A percentile compares a stretch with the other conserved stretches of the same genome.
phyloP scores from a whole-genome alignment of 768 basidiomycete genomes.

The Phanerochaete carnosa region DNA sequence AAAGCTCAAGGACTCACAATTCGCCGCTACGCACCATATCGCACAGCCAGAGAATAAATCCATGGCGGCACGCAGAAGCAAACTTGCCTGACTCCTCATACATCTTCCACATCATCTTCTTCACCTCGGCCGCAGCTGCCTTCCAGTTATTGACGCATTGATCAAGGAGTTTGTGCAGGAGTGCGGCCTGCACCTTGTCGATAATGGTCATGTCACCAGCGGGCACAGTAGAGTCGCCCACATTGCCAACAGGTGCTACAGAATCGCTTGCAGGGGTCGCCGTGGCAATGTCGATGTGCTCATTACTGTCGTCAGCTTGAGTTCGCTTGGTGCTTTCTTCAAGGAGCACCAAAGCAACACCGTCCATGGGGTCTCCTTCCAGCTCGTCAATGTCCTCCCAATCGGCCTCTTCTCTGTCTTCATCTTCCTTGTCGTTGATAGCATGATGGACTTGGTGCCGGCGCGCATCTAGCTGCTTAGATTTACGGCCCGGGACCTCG shows the following conservation, averaged over 20 bases:
- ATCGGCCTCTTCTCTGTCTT: background rate
- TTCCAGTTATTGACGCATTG: constrained; percentile 31
- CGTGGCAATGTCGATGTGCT: background rate
- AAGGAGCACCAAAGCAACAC: constrained; percentile 1
- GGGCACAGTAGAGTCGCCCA: background rate
- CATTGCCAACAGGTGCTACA: too few relatives aligned
- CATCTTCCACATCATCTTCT: constrained; percentile 32
- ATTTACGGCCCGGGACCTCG: constrained; percentile 22
- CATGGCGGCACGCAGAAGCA: constrained; percentile 21
- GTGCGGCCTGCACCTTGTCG: background rate
- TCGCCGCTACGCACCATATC: constrained; percentile 19
- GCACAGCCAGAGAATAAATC: constrained; percentile 14
- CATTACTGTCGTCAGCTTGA: background rate
- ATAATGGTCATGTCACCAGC: background rate
- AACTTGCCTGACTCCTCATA: constrained; percentile 39
- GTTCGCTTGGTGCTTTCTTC: background rate
- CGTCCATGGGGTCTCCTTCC: constrained; percentile 18
- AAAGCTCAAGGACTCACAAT: constrained; percentile 11
- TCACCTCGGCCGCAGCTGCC: constrained; percentile 22
- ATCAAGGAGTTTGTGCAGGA: background rate
- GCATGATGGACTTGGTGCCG: background rate
- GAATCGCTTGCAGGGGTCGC: background rate
- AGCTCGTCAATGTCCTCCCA: background rate
- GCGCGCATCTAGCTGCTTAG: background rate
- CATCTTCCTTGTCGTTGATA: background rate